Conservation (phyloP, 306 rosid genomes). For the Ziziphus jujuba region DNA sequence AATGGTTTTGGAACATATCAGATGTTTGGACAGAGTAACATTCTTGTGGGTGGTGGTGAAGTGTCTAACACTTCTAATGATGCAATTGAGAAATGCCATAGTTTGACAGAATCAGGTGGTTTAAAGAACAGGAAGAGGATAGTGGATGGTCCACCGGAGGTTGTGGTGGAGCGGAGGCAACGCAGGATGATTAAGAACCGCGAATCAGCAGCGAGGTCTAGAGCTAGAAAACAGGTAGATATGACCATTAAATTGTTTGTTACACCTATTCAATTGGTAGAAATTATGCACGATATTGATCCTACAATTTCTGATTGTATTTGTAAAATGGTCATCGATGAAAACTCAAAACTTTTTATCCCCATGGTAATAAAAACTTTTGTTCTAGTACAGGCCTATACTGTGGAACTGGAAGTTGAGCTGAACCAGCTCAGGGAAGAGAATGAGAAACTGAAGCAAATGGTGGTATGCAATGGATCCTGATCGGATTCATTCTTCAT, state of each 20-base stretch:
- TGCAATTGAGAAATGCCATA: slow-evolving; percentile 29
- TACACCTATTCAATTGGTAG: neutral
- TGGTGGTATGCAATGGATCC: slow-evolving; percentile 42
- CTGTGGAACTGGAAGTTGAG: slow-evolving; percentile 73
- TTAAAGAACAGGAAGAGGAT: slow-evolving; percentile 41
- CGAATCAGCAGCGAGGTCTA: slow-evolving; percentile 80
- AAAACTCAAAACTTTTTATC: neutral
- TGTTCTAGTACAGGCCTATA: slow-evolving; percentile 56
- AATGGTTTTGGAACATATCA: slow-evolving; percentile 23
- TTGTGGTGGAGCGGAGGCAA: slow-evolving; percentile 63
- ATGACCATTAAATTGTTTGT: neutral
- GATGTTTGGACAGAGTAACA: slow-evolving; percentile 32
- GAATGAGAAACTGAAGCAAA: slow-evolving; percentile 54
- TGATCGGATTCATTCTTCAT: neutral
- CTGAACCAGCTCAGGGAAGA: slow-evolving; percentile 52
- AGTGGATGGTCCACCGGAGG: slow-evolving; percentile 54
- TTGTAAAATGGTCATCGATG: neutral
- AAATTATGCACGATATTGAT: neutral
- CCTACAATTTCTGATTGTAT: too few relatives aligned
- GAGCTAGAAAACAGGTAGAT: slow-evolving; percentile 75
- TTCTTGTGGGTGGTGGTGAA: slow-evolving; percentile 23
- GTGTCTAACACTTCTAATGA: neutral
- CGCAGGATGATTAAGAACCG: slow-evolving; percentile 83
- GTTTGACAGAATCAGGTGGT: slow-evolving; percentile 36
- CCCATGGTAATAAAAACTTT: neutral